Base-by-base conservation (phyloP, 352 stramenopile species). In the Phytophthora hybrid region DNA sequence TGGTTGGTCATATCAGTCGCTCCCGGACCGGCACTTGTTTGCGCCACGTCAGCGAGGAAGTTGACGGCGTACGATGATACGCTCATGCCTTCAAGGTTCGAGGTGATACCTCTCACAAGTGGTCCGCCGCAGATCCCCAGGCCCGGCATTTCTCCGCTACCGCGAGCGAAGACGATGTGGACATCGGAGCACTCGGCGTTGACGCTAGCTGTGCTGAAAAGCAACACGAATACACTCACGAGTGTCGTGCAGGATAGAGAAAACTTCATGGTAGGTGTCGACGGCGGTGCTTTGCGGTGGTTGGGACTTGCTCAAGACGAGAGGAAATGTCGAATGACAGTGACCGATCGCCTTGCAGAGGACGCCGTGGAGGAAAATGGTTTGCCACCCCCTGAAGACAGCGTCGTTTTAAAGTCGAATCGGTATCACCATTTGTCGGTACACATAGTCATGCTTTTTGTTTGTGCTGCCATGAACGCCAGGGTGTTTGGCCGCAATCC, bases 1-100 rank as follows among this genome's bases (percentile, higher is more conserved):
- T 78, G 71, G 56, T 73, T 78, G 16, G 69, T 74, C 75, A 81
- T 74, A 19, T 76, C 74, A 0, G 69, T 81, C 23, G 70, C 74
- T 1, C 66, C 74, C 3, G 74, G 52, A 10, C 70, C 74, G n/a
- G 66, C 72, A 52, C 64, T 78, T 16, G 54, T 76, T 59, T 78
- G 66, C 19, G 41, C 31, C n/a, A 63, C 31, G 1, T 57, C 60
- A 10, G 74, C 74, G 16, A 53, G 21, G 56, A 79, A 81, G 41
- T 74, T 34, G 14, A 77, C 75, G 13, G 75, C 71, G 39, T 81
- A 81, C 1, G 66, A 72, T 10, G 55, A 72, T 16, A 80, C 66
- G 29, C 58, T 76, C 70, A 71, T 61, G 32, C 71, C 66, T 1
- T 23, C 29, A 16, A 81, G 59, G 6, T 59, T 57, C 21, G 37